phyloP scores from a whole-genome alignment of 2,329 filamentous ascomycete genomes.

The Capronia epimyces region DNA sequence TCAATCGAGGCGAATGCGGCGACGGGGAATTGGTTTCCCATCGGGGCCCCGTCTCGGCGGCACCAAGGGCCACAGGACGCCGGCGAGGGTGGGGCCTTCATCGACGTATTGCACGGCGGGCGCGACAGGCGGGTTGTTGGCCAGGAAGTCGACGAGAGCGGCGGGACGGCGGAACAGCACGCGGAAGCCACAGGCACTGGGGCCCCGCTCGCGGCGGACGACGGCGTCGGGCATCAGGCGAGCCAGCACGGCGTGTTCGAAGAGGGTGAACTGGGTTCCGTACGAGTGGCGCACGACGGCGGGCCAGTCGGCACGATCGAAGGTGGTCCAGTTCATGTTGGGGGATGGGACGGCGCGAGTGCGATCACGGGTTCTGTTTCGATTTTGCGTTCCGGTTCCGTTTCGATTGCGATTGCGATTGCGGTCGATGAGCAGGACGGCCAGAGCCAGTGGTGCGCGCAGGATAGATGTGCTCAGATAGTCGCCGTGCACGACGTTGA shows the following conservation, averaged over 20 bases:
- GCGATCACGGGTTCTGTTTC: no score
- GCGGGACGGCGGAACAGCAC: neutral
- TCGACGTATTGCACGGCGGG: no score
- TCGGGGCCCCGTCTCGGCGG: no score
- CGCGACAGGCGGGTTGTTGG: neutral
- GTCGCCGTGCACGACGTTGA: neutral
- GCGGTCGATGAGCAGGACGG: neutral
- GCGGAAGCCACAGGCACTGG: neutral
- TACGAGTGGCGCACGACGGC: neutral
- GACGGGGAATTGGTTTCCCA: no score
- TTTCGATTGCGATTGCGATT: no score
- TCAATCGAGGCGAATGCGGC: no score
- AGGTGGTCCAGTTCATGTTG: neutral
- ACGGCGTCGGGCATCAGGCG: neutral
- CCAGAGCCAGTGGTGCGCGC: neutral
- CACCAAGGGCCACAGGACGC: no score
- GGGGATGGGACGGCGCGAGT: neutral
- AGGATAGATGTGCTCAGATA: neutral
- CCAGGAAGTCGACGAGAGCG: neutral
- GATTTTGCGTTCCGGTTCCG: no score
- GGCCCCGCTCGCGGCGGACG: neutral
- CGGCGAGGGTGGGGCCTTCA: no score
- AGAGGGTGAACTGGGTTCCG: neutral
- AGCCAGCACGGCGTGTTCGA: neutral
- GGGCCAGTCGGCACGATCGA: neutral